Evolutionary conservation across 768 basidiomycete genomes (phyloP), one percentile per base, ranked within the genome.

Genomic region (Pleurotus cornucopiae): DNA sequence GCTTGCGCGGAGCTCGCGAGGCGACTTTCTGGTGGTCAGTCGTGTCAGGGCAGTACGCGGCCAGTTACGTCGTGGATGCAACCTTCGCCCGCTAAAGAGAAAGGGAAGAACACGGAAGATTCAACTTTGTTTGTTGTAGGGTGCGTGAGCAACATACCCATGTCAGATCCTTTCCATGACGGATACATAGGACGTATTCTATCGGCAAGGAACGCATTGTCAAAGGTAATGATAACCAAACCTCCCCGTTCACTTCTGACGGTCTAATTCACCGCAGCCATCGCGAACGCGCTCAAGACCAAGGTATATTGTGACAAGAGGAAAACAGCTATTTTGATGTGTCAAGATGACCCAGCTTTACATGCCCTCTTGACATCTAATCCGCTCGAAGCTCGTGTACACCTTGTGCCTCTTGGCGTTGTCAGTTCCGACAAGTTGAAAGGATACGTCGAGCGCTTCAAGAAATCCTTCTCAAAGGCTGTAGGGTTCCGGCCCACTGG

Each of bases 121-220:
- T 74, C 73, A 30, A 69, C 72, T 25, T 71, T 92, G 12, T 75
- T 94, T 55, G 79, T 91, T 34, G 81, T 93, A 11, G 91, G 91
- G 91, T 91, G 65, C 3, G 77, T 64, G 43, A 23, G 20, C 44
- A 16, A 44, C 6, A 25, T 57, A 38, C 38, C 47, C 5, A 45
- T 38, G 55, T 20, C 13, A 23, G 38, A 55, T 40, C 0, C 46
- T 23, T 20, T 55, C 49, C 49, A 14, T 46, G 14, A 21, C 48
- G 38, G 40, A 23, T 20, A 20, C 11, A 40, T 58, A 93, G 94
- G 7, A 98, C 97, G 0, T 99, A 99, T 70, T 92, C 92, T 0
- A 93, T 98, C 48, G 97, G 97, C 40, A 99, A 99, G 69, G 97
- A 99, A 69, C 85, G 97, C 20, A 89, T 98, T 40, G 94, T 97